A percentile compares a stretch with the other conserved stretches of the same genome.
Conservation (phyloP, 177 flowering plant species). For the Vitis hybrid region DNA sequence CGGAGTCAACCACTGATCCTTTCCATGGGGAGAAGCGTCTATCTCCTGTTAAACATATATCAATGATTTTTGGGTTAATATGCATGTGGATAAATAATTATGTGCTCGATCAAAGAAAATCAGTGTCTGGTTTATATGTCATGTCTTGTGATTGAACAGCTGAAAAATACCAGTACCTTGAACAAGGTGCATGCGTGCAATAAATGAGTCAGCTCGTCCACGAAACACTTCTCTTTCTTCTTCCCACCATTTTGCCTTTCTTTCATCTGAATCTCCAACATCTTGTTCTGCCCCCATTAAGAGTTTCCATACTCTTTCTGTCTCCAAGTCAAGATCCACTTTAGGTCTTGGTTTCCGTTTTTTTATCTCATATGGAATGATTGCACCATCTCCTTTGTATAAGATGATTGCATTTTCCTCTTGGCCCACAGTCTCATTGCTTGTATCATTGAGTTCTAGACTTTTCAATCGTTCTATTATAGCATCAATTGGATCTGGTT, state of each 20-base stretch:
- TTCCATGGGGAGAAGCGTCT: conserved; percentile 54
- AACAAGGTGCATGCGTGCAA: conserved; percentile 55
- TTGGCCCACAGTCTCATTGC: conserved; percentile 1
- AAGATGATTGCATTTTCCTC: conserved; percentile 42
- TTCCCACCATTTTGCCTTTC: conserved; percentile 53
- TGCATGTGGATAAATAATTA: no score
- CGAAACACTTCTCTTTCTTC: conserved; percentile 42
- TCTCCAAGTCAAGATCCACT: conserved; percentile 60
- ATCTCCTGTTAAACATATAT: conserved; percentile 32
- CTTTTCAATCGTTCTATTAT: conserved; percentile 21
- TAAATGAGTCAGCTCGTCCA: conserved; percentile 48
- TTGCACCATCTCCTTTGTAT: conserved; percentile 32
- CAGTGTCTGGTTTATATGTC: no score
- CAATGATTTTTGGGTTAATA: background rate
- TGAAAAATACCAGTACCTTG: conserved; percentile 32
- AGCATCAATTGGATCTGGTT: conserved; percentile 24
- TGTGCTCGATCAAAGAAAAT: no score
- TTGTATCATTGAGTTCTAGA: conserved; percentile 21
- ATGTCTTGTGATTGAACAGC: no score
- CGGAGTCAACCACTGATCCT: conserved; percentile 58
- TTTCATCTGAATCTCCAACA: conserved; percentile 23
- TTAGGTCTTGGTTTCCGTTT: conserved; percentile 45
- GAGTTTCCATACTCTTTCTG: conserved; percentile 49
- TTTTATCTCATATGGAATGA: conserved; percentile 38
- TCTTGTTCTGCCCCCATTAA: conserved; percentile 48